Evolutionary conservation across 129 eudicot genomes (phyloP), one percentile per base, ranked within the genome.

Genomic region (Helianthus annuus): DNA sequence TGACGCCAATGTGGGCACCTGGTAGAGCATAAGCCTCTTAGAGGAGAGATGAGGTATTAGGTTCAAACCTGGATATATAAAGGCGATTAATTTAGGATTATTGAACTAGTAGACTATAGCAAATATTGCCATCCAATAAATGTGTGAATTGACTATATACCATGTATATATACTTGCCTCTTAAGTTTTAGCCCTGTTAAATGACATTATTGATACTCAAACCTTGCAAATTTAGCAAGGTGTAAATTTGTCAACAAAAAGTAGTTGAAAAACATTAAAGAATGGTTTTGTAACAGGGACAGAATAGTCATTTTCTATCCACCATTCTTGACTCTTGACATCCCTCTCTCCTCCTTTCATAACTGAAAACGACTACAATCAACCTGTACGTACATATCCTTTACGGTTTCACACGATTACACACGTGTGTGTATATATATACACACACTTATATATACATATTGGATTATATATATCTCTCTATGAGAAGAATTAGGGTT

Each of bases 281-380:
- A 52, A 69, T 32, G 46, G 19, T 15, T 10, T 68, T n/a, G 46
- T 62, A 49, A 73, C 15, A 10, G 55, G 77, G 84, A 66, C 79
- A 79, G 29, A 79, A 51, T 24, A 75, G 87, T 79, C 79, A 79
- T 53, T 83, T 66, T 75, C 51, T 32, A 65, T 75, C 66, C 34
- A 75, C 66, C 65, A 65, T 75, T 75, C 24, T 19, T 52, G 29
- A 38, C 53, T 10, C 74, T 39, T 39, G 34, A 34, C 62, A 10
- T 44, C 61, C 9, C 64, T 55, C 68, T 39, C 71, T 61, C 55
- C 72, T 52, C 61, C 69, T 63, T 81, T 57, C 85, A 63, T 60
- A 81, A 76, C 85, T 81, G 89, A 84, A 82, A 84, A 84, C 84
- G 93, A 84, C 93, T 74, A 76, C 85, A 77, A 84, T 82, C 85